Evolutionary conservation across 2,329 filamentous ascomycete species (phyloP), one percentile per base, ranked within the genome.

Genomic region (Colletotrichum tropicale): DNA sequence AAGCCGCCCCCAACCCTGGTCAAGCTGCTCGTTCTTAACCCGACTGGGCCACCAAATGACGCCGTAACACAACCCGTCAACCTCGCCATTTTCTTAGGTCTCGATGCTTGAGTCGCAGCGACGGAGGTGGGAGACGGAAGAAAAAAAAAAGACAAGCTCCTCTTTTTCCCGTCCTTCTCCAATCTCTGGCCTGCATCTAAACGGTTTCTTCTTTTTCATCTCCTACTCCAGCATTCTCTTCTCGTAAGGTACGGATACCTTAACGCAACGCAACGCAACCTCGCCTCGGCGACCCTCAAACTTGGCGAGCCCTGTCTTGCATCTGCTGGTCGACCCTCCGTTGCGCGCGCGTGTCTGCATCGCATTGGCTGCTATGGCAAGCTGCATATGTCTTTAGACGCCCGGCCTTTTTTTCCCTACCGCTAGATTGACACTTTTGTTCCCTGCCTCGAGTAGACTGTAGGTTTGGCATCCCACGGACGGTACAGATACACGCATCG

Each of bases 281-380:
- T 38, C 43, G 43, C 43, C 62, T 76, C 71, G 71, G 55, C 65
- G 67, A 75, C 67, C 34, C 48, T 52, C 43, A 52, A 52, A 70
- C 61, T 69, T 65, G 43, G 48, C 21, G 21, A 55, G 71, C 72
- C 72, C 34, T 72, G 72, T 48, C 64, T 75, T 72, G 58, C 64
- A 75, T 72, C 61, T 28, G 24, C 61, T 34, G 24, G 55, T 34
- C 64, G 48, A 69, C 69, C 64, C 28, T 77, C 67, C 36, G 36
- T 72, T 76, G 72, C 58, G 75, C 80, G 82, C 82, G 84, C 86
- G 85, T 86, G 83, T 85, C 83, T 85, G 83, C 84, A 85, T 81
- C 82, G 83, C 85, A 88, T 88, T 88, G 86, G 86, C 80, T 85
- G 81, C 61, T 70, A 76, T 78, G 77, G 77, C 61, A 75, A 75